Evolutionary conservation across 2,329 filamentous ascomycete genomes (phyloP).

Genomic region (Mycocentrospora acerina): DNA sequence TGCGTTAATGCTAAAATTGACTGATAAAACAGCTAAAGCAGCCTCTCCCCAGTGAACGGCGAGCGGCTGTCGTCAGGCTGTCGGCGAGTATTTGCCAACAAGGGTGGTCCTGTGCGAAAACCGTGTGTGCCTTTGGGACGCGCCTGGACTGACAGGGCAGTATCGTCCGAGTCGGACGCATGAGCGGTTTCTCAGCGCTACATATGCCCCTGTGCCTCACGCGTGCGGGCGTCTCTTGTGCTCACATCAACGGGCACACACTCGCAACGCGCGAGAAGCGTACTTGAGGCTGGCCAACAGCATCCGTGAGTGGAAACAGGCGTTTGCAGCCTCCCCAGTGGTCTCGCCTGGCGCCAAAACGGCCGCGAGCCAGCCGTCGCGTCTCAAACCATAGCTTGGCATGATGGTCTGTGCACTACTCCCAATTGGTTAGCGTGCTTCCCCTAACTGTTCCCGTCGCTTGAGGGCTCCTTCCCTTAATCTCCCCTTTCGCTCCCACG

Average conservation of each 20-base stretch:
- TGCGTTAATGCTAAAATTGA: slow-evolving; percentile 29
- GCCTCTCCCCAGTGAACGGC: slow-evolving; percentile 8
- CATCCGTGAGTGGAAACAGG: slow-evolving; percentile 14
- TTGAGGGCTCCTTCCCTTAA: slow-evolving; percentile 36
- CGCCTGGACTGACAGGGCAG: too few relatives aligned
- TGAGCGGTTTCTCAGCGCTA: slow-evolving; percentile 5
- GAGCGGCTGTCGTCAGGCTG: slow-evolving; percentile 16
- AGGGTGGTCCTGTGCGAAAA: slow-evolving; percentile 21
- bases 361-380: slow-evolving; percentile 13
- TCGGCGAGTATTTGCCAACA: slow-evolving; percentile 21
- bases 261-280: slow-evolving; percentile 5
- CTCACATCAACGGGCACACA: too few relatives aligned
- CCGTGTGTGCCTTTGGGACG: background rate
- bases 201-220: too few relatives aligned
- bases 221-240: too few relatives aligned
- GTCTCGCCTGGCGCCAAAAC: slow-evolving; percentile 25
- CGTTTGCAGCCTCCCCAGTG: slow-evolving; percentile 18
- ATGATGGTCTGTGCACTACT: slow-evolving; percentile 11
- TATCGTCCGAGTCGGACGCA: slow-evolving; percentile 8
- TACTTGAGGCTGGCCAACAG: slow-evolving; percentile 13
- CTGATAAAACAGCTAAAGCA: slow-evolving; percentile 19
- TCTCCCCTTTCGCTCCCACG: slow-evolving; percentile 33
- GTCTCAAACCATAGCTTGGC: too few relatives aligned
- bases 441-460: slow-evolving; percentile 25
- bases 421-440: slow-evolving; percentile 19